Conservation (phyloP, 1,284 basidiomycete genomes). For the Fomitopsis pinicola region DNA sequence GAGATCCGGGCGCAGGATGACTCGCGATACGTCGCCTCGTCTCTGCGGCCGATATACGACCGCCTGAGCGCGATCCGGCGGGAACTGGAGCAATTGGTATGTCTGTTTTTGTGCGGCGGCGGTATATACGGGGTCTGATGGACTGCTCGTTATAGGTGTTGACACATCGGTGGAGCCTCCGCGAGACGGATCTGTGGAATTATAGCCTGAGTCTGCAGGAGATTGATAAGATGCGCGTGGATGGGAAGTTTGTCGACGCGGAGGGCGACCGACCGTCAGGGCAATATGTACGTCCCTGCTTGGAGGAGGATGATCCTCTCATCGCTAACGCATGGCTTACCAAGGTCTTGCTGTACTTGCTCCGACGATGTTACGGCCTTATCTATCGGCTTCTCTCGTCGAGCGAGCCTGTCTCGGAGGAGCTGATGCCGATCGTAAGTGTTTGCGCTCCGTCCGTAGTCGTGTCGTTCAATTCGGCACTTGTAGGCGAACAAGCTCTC, state of each 20-base stretch:
- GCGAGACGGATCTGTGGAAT: slow-evolving; percentile 95
- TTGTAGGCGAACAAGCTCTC: slow-evolving; percentile 86
- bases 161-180: slow-evolving; percentile 95
- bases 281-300: slow-evolving; percentile 68
- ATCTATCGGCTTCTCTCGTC: slow-evolving; percentile 94
- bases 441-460: not conserved
- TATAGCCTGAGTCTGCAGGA: slow-evolving; percentile 94
- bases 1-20: slow-evolving; percentile 95
- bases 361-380: slow-evolving; percentile 93
- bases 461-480: slow-evolving; percentile 1
- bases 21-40: slow-evolving; percentile 83
- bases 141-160: slow-evolving; percentile 33
- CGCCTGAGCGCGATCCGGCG: slow-evolving; percentile 82
- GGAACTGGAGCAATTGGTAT: slow-evolving; percentile 85
- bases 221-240: slow-evolving; percentile 95
- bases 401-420: slow-evolving; percentile 98
- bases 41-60: slow-evolving; percentile 94
- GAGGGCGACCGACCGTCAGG: slow-evolving; percentile 90
- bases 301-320: no score
- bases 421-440: slow-evolving; percentile 91
- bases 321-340: not conserved
- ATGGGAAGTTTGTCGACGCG: slow-evolving; percentile 95
- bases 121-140: not conserved
- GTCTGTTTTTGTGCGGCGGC: not conserved
- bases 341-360: slow-evolving; percentile 87